Conservation (phyloP, 257 asterid species). For the Gentiana straminea region DNA sequence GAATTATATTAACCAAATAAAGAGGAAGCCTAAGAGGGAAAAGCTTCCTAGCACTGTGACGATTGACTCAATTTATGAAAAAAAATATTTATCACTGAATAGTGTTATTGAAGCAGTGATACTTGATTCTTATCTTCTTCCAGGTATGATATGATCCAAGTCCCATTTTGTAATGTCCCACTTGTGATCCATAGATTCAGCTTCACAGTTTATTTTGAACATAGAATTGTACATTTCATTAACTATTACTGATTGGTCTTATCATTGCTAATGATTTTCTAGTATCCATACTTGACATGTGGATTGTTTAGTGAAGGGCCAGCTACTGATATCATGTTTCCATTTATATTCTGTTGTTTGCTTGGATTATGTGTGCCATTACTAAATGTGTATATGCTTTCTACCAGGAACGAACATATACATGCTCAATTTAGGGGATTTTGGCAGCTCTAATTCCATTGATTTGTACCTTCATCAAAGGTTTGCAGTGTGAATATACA, state of each 20-base stretch:
- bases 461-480: constrained; percentile 92
- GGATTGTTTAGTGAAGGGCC: too few species aligned
- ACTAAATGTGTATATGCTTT: constrained; percentile 6
- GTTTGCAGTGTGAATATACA: constrained; percentile 15
- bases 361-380: not conserved
- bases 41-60: constrained; percentile 61
- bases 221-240: not conserved
- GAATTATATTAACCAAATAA: constrained; percentile 45
- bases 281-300: too few species aligned
- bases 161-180: not conserved
- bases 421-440: constrained; percentile 85
- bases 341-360: not conserved
- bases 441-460: constrained; percentile 87
- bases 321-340: too few species aligned
- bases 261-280: too few species aligned
- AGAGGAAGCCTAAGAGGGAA: constrained; percentile 55
- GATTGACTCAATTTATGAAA: constrained; percentile 80
- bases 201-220: not conserved
- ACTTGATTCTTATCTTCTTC: constrained; percentile 58
- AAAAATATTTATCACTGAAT: constrained; percentile 58
- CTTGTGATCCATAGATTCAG: not conserved
- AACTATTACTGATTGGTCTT: too few species aligned
- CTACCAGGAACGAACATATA: constrained; percentile 63
- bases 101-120: constrained; percentile 90
- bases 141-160: constrained; percentile 41